Evolutionary conservation across 2,329 filamentous ascomycete genomes (phyloP), one percentile per base, ranked within the genome.

Genomic region (Pseudohalonectria lignicola): DNA sequence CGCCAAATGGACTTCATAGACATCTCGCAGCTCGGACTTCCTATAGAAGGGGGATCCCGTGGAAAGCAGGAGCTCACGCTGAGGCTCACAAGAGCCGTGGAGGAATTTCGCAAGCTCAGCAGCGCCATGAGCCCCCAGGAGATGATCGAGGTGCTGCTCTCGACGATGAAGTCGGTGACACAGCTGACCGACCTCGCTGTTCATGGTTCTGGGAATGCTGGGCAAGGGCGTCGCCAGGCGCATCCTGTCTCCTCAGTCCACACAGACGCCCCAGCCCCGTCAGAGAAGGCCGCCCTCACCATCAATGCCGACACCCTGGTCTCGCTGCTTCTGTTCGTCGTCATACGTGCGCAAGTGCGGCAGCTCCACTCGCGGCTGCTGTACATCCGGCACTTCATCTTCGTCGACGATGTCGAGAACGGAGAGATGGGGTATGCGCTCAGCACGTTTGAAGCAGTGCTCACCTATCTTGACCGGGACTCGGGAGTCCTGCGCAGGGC

Each of bases 371-470:
- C 92, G 3, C 76, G 90, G 16, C 64, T 98, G 34, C 70, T 83
- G n/a, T 98, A 96, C 55, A 94, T 96, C 71, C 83, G 90, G 31
- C 86, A 94, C 52, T 98, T 95, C 53, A 92, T 95, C 47, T 98
- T 94, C 59, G 88, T 94, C 36, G 92, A 96, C 49, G 92, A 98
- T 60, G 87, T 98, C 8, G 92, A 98, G 47, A 93, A 79, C 43
- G 92, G 92, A 35, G 92, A 98, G 61, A 82, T 93, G 67, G 92
- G 92, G 8, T 98, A 98, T 58, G 88, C 90, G 0, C 61, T 98
- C 36, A 96, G 90, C 58, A 98, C 92, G 0, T 86, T 96, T 43
- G 92, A 98, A 57, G 92, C 87, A 6, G 92, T 98, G 0, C 61
- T 98, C 25, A 79, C 86, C 2, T 96, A 98, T 54, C 73, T 98